Conservation (phyloP, 371 early-diverging fungal species). For the Entomophthora muscae region DNA sequence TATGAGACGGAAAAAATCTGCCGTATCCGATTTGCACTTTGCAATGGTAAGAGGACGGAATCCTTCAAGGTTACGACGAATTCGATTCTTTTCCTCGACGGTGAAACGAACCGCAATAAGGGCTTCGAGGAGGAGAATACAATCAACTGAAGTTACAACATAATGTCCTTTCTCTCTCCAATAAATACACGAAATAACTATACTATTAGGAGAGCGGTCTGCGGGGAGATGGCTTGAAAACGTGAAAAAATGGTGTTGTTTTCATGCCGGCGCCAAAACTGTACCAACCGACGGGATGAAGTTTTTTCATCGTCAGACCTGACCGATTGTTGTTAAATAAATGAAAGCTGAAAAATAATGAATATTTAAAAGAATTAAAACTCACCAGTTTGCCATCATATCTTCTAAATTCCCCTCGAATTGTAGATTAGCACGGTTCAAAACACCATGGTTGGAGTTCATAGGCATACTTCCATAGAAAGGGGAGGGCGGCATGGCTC, state of each 20-base stretch:
- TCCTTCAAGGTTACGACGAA: conserved; percentile 63
- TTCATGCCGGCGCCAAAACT: conserved; percentile 46
- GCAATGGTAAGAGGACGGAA: conserved; percentile 62
- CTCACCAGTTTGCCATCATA: conserved; percentile 31
- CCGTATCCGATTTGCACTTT: conserved; percentile 51
- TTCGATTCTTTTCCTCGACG: conserved; percentile 71
- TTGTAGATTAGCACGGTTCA: conserved; percentile 38
- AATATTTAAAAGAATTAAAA: background rate
- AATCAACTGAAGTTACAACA: conserved; percentile 65
- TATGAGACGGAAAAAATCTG: conserved; percentile 60
- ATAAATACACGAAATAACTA: conserved; percentile 65
- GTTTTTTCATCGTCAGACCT: conserved; percentile 39
- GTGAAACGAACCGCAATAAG: conserved; percentile 55
- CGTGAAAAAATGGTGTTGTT: conserved; percentile 38
- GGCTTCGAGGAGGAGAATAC: conserved; percentile 52
- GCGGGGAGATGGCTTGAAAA: conserved; percentile 33
- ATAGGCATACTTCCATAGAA: background rate
- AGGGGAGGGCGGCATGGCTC: background rate
- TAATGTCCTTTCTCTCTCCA: conserved; percentile 55
- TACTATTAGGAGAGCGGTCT: conserved; percentile 33
- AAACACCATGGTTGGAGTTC: background rate
- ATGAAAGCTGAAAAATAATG: background rate
- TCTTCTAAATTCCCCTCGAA: conserved; percentile 40
- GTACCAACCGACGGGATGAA: conserved; percentile 45
- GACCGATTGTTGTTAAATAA: background rate